These are phyloP conservation scores for Pyrenochaeta sp. DNA, from an alignment of 2,329 filamentous ascomycete genomes.

Conservation along the genomic window DNA sequence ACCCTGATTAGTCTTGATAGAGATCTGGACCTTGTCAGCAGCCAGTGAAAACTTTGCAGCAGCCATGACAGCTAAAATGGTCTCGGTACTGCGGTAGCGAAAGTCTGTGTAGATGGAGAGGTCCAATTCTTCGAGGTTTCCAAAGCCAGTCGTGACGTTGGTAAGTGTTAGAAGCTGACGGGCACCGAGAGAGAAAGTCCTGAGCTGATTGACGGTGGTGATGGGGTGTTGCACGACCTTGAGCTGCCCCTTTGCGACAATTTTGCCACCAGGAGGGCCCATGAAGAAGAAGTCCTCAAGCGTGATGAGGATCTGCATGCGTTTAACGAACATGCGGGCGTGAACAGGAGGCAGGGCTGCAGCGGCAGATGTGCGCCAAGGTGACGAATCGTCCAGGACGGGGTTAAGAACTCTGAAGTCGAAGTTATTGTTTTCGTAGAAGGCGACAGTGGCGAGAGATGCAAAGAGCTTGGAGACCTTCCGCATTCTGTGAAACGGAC, in stretches of 20 bases:
- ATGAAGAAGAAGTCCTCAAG: constrained; percentile 15
- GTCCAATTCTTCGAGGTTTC: constrained; percentile 9
- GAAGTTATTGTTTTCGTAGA: constrained; percentile 17
- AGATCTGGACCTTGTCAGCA: constrained; percentile 8
- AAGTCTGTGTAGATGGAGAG: constrained; percentile 14
- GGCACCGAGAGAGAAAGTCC: constrained; percentile 16
- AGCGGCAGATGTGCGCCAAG: not conserved
- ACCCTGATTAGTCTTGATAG: not conserved
- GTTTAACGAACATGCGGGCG: constrained; percentile 5
- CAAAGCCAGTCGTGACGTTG: constrained; percentile 3
- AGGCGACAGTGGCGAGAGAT: constrained; percentile 10
- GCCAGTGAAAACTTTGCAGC: constrained; percentile 9
- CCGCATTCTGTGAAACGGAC: constrained; percentile 7
- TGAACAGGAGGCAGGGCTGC: constrained; percentile 1
- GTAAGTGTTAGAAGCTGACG: constrained; percentile 16
- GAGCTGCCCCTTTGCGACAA: too few relatives aligned
- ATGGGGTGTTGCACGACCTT: not conserved
- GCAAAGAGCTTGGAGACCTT: constrained; percentile 11
- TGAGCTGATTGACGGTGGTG: constrained; percentile 8
- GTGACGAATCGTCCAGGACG: not conserved
- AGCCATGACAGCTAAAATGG: constrained; percentile 5
- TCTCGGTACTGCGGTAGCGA: not conserved
- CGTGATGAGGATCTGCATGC: constrained; percentile 10
- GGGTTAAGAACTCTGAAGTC: not conserved
- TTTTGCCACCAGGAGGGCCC: not conserved